phyloP scores from a whole-genome alignment of 2,329 filamentous ascomycete species.

The Fusarium nanum region DNA sequence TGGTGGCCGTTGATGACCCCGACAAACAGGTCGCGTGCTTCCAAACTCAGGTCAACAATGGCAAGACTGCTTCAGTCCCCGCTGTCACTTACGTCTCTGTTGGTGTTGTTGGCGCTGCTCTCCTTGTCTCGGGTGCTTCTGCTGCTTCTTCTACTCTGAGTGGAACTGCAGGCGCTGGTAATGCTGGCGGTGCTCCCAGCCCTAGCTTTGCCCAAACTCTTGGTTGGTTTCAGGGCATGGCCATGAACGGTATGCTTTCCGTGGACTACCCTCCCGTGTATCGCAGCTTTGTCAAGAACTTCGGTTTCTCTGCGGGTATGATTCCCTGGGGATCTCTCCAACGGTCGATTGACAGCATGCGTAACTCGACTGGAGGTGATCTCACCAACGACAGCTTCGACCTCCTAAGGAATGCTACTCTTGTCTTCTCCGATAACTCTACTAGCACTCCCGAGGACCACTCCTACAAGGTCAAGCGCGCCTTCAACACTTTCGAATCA shows the following conservation, averaged over 20 bases:
- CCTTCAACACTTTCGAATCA: constrained; percentile 57
- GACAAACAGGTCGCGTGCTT: constrained; percentile 81
- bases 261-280: constrained; percentile 90
- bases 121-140: constrained; percentile 77
- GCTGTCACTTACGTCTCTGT: constrained; percentile 87
- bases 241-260: constrained; percentile 95
- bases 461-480: constrained; percentile 65
- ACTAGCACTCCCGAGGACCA: constrained; percentile 57
- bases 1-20: constrained; percentile 69
- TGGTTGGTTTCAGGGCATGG: constrained; percentile 92
- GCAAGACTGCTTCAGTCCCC: constrained; percentile 80
- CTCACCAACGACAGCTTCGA: constrained; percentile 81
- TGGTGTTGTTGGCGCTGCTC: constrained; percentile 85
- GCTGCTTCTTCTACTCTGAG: constrained; percentile 70
- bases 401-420: constrained; percentile 78
- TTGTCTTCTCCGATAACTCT: constrained; percentile 74
- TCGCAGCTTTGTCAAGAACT: constrained; percentile 90
- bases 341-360: constrained; percentile 84
- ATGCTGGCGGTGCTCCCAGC: constrained; percentile 73
- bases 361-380: constrained; percentile 84
- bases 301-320: constrained; percentile 88
- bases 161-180: constrained; percentile 64
- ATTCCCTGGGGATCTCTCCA: constrained; percentile 87
- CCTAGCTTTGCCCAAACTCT: constrained; percentile 89
- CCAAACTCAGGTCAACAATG: constrained; percentile 83